Evolutionary conservation across 2,329 filamentous ascomycete genomes (phyloP).

Genomic region (Ophiostoma tasmaniense): DNA sequence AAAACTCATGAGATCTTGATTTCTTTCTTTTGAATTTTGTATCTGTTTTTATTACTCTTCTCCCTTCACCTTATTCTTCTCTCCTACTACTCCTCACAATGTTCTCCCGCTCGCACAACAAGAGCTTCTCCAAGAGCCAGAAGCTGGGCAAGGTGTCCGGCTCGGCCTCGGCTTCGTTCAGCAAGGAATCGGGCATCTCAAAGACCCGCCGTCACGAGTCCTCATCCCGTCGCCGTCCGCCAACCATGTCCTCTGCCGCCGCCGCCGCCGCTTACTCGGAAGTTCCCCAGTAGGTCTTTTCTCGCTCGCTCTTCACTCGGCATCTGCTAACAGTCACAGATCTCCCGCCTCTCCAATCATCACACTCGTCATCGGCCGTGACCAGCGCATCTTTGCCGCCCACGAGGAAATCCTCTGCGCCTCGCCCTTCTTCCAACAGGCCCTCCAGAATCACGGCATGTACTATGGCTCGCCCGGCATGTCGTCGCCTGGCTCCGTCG

Average conservation of each 20-base stretch:
- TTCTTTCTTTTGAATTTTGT: not conserved
- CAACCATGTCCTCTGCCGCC: constrained; percentile 39
- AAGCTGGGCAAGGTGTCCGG: constrained; percentile 40
- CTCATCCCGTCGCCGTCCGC: constrained; percentile 41
- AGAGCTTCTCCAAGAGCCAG: constrained; percentile 46
- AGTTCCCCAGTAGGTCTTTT: constrained; percentile 17
- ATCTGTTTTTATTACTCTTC: not conserved
- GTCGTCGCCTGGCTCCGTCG: constrained; percentile 1
- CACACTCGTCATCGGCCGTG: constrained; percentile 70
- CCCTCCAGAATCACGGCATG: constrained; percentile 55
- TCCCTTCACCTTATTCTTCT: not conserved
- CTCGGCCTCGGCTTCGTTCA: constrained; percentile 38
- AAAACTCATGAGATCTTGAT: not conserved
- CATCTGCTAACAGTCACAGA: not conserved
- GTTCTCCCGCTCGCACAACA: constrained; percentile 42
- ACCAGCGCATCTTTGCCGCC: constrained; percentile 81
- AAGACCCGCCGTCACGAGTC: constrained; percentile 43
- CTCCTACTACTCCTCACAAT: constrained; percentile 25
- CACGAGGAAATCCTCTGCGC: constrained; percentile 76
- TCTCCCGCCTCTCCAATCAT: constrained; percentile 54
- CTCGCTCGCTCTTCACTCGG: not conserved
- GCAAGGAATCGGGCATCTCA: constrained; percentile 44
- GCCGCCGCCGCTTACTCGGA: constrained; percentile 24
- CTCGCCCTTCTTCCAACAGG: constrained; percentile 69
- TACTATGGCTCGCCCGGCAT: constrained; percentile 15